Evolutionary conservation across 2,329 filamentous ascomycete genomes (phyloP).

Genomic region (Ceratocystis variospora): DNA sequence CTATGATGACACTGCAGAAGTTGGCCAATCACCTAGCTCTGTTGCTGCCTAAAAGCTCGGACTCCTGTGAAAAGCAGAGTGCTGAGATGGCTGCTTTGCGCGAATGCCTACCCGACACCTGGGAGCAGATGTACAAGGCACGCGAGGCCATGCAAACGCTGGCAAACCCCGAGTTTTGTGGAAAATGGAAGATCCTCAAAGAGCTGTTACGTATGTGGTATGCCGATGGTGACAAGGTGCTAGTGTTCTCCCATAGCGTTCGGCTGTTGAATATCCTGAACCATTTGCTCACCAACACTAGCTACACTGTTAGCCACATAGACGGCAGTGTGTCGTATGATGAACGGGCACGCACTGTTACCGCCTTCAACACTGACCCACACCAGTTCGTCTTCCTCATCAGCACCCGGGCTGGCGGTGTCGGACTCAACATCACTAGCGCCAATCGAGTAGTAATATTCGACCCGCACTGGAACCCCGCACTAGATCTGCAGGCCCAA

Average conservation of each 20-base stretch:
- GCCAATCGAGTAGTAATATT: conserved; percentile 97
- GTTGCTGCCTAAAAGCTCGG: conserved; percentile 54
- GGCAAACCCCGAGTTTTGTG: conserved; percentile 81
- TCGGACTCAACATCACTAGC: conserved; percentile 90
- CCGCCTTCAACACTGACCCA: conserved; percentile 81
- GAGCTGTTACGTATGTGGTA: conserved; percentile 85
- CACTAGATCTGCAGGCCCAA: conserved; percentile 88
- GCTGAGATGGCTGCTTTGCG: conserved; percentile 58
- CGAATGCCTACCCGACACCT: conserved; percentile 60
- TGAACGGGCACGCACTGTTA: conserved; percentile 67
- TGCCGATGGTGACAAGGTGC: conserved; percentile 76
- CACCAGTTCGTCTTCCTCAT: conserved; percentile 90
- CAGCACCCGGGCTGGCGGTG: conserved; percentile 81
- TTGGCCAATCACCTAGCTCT: conserved; percentile 86
- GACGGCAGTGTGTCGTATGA: conserved; percentile 75
- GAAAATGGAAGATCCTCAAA: conserved; percentile 88
- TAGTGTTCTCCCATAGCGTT: conserved; percentile 90
- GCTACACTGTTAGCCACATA: conserved; percentile 81
- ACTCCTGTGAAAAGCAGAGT: conserved; percentile 58
- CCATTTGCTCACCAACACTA: conserved; percentile 72
- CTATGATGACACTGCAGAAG: conserved; percentile 70
- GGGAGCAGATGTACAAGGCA: conserved; percentile 54
- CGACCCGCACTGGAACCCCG: conserved; percentile 95
- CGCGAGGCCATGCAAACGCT: conserved; percentile 69
- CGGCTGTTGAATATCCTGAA: conserved; percentile 71